Base-by-base conservation (phyloP, 257 asterid genomes). In the Solanum chilense region DNA sequence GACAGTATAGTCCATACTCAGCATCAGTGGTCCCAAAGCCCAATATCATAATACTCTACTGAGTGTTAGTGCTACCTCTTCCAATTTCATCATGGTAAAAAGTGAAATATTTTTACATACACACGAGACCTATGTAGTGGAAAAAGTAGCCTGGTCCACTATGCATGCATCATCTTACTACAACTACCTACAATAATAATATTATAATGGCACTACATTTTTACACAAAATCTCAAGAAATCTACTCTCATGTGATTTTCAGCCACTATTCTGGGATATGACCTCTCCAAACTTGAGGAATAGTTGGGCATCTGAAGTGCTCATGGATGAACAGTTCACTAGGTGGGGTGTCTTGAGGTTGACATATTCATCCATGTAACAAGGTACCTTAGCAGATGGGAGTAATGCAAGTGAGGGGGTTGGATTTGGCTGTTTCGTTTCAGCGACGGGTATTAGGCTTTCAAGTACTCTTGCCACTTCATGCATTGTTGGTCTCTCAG, bases 401-500 rank as follows among this genome's bases (percentile, higher is more conserved):
- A 89, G 91, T 10, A 88, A 88, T 5, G 86, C n/a, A 0, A 87
- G 25, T 1, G 87, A 77, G 10, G 88, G 86, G 41, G 73, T 64
- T 12, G 87, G 86, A 25, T 15, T 29, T 8, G 87, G 39, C n/a
- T 25, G 20, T 81, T 93, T 94, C 0, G 89, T 87, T 3, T 94
- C 91, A 1, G 87, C 83, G 0, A 87, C 87, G 0, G 95, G 94
- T 66, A 88, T 83, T 64, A 97, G 86, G 73, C 94, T 91, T 13
- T 93, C 95, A 0, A 97, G 94, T 1, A 97, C 99, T 8, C 99
- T 90, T 23, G 95, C 96, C 5, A 95, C 99, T 71, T 97, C 98
- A 3, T 97, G 98, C 99, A 95, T 97, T 0, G 95, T 92, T 9
- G 99, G 99, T 92, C 99, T 88, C 84, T 95, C 99, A 1, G 89